These are phyloP conservation scores for Gyrodon lividus DNA, from an alignment of 768 basidiomycete species.

Conservation along the genomic window DNA sequence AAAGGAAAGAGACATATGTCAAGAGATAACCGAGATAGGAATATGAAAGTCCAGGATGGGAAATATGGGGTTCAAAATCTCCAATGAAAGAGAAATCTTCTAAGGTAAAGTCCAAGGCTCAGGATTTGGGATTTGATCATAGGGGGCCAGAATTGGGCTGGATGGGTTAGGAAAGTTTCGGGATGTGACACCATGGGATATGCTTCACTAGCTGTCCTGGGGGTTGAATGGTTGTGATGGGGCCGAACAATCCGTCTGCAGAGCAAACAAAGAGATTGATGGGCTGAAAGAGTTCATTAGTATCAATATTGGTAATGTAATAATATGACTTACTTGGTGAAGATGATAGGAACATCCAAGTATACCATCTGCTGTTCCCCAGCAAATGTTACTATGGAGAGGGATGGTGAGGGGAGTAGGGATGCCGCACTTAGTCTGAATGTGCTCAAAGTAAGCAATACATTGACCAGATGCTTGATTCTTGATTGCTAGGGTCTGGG, in stretches of 20 bases:
- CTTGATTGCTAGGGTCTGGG: conserved; percentile 31
- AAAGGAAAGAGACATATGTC: too few relatives aligned
- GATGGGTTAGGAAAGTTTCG: too few relatives aligned
- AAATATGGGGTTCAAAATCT: too few relatives aligned
- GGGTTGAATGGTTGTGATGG: conserved; percentile 26
- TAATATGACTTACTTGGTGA: conserved; percentile 5
- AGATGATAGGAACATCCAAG: conserved; percentile 15
- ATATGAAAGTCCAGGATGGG: too few relatives aligned
- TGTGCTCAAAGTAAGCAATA: conserved; percentile 22
- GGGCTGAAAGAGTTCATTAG: neutral
- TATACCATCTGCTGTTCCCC: conserved; percentile 28
- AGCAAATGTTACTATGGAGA: conserved; percentile 26
- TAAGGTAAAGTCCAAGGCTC: too few relatives aligned
- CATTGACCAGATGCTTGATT: conserved; percentile 24
- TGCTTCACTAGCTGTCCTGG: conserved; percentile 14
- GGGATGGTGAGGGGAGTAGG: conserved; percentile 18
- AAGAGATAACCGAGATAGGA: too few relatives aligned
- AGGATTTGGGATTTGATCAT: too few relatives aligned
- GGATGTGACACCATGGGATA: too few relatives aligned
- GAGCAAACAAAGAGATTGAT: conserved; percentile 16
- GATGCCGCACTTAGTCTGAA: conserved; percentile 18
- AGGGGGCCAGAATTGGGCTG: too few relatives aligned
- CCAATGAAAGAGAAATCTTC: too few relatives aligned
- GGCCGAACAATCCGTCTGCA: conserved; percentile 28
- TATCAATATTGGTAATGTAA: neutral